Base-by-base conservation (phyloP, 768 basidiomycete species). In the Auricularia sp. region DNA sequence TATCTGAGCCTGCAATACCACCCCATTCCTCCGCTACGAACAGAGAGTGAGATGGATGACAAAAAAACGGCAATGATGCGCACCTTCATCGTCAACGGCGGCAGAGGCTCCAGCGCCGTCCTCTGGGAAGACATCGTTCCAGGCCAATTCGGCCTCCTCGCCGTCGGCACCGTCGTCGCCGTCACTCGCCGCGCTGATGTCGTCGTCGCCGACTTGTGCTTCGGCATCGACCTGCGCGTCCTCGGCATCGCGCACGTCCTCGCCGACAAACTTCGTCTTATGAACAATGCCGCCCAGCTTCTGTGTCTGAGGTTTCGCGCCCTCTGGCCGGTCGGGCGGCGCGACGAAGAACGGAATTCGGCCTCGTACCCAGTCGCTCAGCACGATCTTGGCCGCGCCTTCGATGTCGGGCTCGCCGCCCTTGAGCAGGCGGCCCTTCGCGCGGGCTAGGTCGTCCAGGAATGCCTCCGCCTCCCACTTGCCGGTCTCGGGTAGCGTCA, bases 331-430 rank as follows among this genome's bases (percentile, higher is more conserved):
- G 73, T 92, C 93, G 64, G 96, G 96, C 14, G 97, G 97, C 12
- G 88, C 73, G 43, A 93, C 94, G 71, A 98, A 99, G 81, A 87
- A 99, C 21, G 97, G 97, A 71, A 99, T 96, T 69, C 93, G 88
- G 7, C 96, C 97, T 58, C 97, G 81, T 65, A 98, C 93, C 96
- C 96, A 98, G 74, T 98, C 97, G 73, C 87, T 91, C 71, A 99
- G 76, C 59, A 98, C 79, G 73, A 99, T 95, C 78, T 95, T 98
- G 36, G 96, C 90, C 35, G 95, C 93, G 3, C 90, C 84, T 71
- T 98, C 91, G 56, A 88, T 73, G 75, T 97, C 94, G 2, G 96
- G 92, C 74, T 98, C 96, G 66, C 97, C 97, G 61, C 93, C 92
- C 71, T 93, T 94, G 66, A 96, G 80, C 64, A 98, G 78, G 62